Percentiles rank a stretch among this genome's conserved stretches.
Conservation (phyloP, 495 filamentous ascomycete genomes). For the Penicillium lagena region DNA sequence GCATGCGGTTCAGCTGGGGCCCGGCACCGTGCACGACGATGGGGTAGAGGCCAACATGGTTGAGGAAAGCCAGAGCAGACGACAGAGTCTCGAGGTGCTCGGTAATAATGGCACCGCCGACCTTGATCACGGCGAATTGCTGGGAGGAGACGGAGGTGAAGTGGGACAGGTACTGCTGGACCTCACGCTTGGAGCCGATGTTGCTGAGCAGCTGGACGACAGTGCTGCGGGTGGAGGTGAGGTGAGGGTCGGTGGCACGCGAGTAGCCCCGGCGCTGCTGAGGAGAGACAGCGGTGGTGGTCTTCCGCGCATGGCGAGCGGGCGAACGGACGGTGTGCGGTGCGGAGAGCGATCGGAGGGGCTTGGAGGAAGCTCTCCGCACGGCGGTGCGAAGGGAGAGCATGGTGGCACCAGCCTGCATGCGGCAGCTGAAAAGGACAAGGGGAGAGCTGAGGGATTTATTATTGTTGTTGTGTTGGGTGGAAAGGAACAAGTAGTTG, state of each 20-base stretch:
- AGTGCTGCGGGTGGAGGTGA: conserved; percentile 69
- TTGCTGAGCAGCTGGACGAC: conserved; percentile 93
- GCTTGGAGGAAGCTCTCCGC: conserved; percentile 44
- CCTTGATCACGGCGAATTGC: conserved; percentile 98
- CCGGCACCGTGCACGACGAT: conserved; percentile 96
- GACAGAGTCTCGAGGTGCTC: conserved; percentile 89
- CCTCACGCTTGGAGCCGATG: conserved; percentile 93
- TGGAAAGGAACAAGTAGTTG: not conserved
- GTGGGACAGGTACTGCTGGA: conserved; percentile 96
- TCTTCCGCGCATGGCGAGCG: not conserved
- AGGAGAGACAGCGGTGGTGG: too few species aligned
- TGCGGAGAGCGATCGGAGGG: conserved; percentile 44
- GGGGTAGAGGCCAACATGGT: conserved; percentile 92
- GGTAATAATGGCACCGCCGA: conserved; percentile 94
- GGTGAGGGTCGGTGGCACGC: conserved; percentile 37
- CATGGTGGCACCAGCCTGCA: conserved; percentile 41
- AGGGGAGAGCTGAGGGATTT: too few species aligned
- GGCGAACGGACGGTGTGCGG: conserved; percentile 27
- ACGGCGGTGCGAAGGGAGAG: conserved; percentile 45
- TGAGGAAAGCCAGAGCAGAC: conserved; percentile 82
- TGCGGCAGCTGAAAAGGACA: conserved; percentile 35
- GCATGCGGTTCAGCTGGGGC: conserved; percentile 89
- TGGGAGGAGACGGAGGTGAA: conserved; percentile 96
- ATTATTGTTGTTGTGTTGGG: too few species aligned
- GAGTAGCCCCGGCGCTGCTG: conserved; percentile 37